Conservation (phyloP, 371 early-diverging fungal genomes). For the Rhizopus arrhizus region DNA sequence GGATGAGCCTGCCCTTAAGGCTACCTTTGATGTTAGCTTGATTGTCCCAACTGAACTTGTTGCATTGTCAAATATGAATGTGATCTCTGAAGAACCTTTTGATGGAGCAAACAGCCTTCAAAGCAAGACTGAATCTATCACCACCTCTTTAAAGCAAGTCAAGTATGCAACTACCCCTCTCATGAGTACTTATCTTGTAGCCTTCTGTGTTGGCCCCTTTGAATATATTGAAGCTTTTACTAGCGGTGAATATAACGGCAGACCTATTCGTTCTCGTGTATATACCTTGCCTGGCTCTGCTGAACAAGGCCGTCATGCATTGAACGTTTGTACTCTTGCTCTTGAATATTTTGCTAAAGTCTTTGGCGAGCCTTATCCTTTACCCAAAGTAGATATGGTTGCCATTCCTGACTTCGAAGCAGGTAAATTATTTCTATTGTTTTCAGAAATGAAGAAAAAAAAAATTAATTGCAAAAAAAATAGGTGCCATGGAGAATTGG, state of each 20-base stretch:
- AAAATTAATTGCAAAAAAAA: background rate
- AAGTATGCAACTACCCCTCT: conserved; percentile 85
- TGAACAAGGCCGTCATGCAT: conserved; percentile 76
- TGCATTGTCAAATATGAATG: conserved; percentile 89
- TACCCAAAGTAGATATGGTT: conserved; percentile 88
- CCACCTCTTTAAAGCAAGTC: conserved; percentile 55
- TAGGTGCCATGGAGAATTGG: conserved; percentile 91
- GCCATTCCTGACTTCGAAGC: conserved; percentile 90
- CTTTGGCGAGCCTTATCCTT: conserved; percentile 84
- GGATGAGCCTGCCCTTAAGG: conserved; percentile 89
- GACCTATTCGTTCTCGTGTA: conserved; percentile 72
- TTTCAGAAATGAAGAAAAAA: background rate
- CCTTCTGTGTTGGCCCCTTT: conserved; percentile 85
- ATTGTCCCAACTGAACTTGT: conserved; percentile 69
- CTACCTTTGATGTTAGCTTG: conserved; percentile 86
- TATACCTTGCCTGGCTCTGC: conserved; percentile 74
- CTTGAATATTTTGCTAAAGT: conserved; percentile 83
- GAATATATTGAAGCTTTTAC: conserved; percentile 80
- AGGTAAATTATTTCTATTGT: conserved; percentile 31
- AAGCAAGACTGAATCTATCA: conserved; percentile 23
- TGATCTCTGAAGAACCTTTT: conserved; percentile 56
- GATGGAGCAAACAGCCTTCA: conserved; percentile 29
- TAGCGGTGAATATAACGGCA: conserved; percentile 55
- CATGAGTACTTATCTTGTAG: conserved; percentile 88
- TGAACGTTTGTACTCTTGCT: conserved; percentile 70